phyloP scores from a whole-genome alignment of 768 basidiomycete species.

The Tremella yokohamensis region DNA sequence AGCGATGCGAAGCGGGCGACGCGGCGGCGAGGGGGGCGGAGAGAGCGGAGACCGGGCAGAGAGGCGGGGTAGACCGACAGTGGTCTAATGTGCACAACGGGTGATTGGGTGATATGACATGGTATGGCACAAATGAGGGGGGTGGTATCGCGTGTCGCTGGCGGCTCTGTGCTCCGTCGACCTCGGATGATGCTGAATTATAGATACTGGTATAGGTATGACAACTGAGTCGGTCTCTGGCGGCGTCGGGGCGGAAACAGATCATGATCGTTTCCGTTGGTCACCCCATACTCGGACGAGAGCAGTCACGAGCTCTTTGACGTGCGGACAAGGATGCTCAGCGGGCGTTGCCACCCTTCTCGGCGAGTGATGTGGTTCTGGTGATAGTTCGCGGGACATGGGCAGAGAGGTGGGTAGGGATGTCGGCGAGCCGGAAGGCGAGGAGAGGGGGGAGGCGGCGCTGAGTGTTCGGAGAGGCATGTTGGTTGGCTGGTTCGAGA shows the following conservation, averaged over 20 bases:
- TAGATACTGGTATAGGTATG: too few relatives aligned
- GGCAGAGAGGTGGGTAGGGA: conserved; percentile 1
- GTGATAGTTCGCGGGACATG: background rate
- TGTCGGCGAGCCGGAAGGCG: conserved; percentile 6
- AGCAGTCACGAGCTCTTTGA: conserved; percentile 25
- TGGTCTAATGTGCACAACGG: too few relatives aligned
- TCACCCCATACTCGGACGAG: too few relatives aligned
- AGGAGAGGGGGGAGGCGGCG: conserved; percentile 5
- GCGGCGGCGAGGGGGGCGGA: background rate
- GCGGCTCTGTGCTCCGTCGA: too few relatives aligned
- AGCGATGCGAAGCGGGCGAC: background rate
- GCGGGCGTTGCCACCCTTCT: conserved; percentile 3
- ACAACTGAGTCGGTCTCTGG: too few relatives aligned
- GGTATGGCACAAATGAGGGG: too few relatives aligned
- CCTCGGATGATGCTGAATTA: too few relatives aligned
- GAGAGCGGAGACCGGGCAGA: too few relatives aligned
- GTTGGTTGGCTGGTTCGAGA: background rate
- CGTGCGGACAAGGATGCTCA: conserved; percentile 38
- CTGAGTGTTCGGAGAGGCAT: background rate
- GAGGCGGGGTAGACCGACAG: background rate
- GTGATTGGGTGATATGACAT: background rate
- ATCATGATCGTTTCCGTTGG: too few relatives aligned
- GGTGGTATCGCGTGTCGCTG: too few relatives aligned
- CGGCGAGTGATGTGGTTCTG: conserved; percentile 1
- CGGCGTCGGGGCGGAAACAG: too few relatives aligned